Conservation (phyloP, 768 basidiomycete species). For the Terana coerulea region DNA sequence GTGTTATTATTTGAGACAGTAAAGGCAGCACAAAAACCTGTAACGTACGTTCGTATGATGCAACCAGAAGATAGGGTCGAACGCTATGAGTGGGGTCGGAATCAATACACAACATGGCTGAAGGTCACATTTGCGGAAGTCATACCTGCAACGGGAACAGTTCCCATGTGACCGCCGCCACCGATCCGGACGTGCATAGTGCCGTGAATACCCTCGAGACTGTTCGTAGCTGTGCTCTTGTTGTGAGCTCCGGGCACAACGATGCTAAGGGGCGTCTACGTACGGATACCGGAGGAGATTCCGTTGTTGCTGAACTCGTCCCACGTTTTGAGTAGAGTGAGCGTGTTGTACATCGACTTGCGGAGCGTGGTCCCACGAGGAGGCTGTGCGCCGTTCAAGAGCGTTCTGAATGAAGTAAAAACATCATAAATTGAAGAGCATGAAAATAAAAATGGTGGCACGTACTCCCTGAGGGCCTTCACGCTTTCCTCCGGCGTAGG, state of each 20-base stretch:
- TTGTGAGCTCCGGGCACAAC: too few relatives aligned
- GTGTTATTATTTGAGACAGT: too few relatives aligned
- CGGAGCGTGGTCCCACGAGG: too few relatives aligned
- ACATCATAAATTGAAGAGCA: too few relatives aligned
- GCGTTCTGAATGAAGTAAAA: too few relatives aligned
- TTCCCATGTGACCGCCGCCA: constrained; percentile 41
- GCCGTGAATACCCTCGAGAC: constrained; percentile 49
- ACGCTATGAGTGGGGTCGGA: constrained; percentile 30
- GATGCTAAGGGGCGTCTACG: too few relatives aligned
- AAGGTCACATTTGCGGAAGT: background rate
- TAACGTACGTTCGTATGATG: constrained; percentile 54
- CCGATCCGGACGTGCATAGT: constrained; percentile 35
- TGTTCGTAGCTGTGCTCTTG: constrained; percentile 39
- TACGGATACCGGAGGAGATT: constrained; percentile 31
- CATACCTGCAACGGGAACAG: constrained; percentile 37
- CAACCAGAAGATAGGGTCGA: constrained; percentile 53
- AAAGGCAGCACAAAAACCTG: too few relatives aligned
- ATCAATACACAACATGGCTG: too few relatives aligned
- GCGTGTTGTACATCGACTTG: background rate
- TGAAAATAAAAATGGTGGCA: too few relatives aligned
- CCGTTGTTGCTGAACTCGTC: constrained; percentile 45
- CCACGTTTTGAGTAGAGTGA: constrained; percentile 28
- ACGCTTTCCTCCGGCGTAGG: too few relatives aligned
- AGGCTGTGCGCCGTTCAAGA: too few relatives aligned
- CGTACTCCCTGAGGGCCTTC: too few relatives aligned